phyloP scores from a whole-genome alignment of 495 filamentous ascomycete species.

The Penicillium samsonianum region DNA sequence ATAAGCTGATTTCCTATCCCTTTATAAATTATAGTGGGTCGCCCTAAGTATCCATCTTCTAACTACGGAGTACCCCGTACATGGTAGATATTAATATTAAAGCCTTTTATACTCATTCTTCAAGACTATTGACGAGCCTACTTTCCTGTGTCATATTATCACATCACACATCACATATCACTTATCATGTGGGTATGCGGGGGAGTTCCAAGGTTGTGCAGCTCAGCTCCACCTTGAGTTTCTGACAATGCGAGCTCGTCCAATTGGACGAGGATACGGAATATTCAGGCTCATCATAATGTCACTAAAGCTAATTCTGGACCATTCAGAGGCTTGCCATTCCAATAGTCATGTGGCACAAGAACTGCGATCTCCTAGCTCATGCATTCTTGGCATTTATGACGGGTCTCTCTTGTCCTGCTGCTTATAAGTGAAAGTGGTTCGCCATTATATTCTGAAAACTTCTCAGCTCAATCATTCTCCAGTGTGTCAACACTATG shows the following conservation, averaged over 20 bases:
- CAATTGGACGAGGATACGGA: not conserved
- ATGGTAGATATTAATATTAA: too few species aligned
- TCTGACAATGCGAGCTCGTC: not conserved
- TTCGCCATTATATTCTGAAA: not conserved
- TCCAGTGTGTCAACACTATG: constrained; percentile 22
- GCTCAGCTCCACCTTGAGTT: not conserved
- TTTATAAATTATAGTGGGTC: too few species aligned
- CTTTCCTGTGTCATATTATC: too few species aligned
- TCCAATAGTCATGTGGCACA: not conserved
- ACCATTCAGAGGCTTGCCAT: not conserved
- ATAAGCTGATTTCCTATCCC: too few species aligned
- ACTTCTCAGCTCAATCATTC: not conserved
- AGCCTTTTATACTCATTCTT: too few species aligned
- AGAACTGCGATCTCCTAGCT: not conserved
- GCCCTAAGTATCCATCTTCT: too few species aligned
- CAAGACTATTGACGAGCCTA: too few species aligned
- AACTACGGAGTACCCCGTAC: too few species aligned
- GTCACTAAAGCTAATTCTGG: not conserved
- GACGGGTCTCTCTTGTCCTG: constrained; percentile 23
- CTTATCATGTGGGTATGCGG: not conserved
- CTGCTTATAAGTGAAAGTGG: not conserved
- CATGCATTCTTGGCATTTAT: not conserved
- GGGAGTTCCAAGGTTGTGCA: not conserved
- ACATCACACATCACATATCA: too few species aligned
- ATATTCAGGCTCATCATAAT: not conserved